These are phyloP conservation scores for Suillus weaverae DNA, from an alignment of 768 basidiomycete genomes.

Conservation along the genomic window DNA sequence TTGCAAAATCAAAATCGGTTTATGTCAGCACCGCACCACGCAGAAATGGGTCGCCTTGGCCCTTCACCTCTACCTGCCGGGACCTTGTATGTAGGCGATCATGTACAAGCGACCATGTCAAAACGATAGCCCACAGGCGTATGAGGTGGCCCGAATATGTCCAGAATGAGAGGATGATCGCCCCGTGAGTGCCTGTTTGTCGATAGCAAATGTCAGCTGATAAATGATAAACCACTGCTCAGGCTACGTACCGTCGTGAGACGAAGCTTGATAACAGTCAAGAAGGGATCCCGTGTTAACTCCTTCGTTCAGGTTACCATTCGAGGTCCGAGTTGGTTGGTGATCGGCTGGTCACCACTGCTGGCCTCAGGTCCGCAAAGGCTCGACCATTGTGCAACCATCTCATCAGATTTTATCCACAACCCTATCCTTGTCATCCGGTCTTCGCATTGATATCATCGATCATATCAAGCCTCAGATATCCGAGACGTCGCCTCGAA, in stretches of 20 bases:
- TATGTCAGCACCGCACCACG: neutral
- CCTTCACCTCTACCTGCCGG: too few species aligned
- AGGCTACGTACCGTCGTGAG: neutral
- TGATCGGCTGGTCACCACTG: neutral
- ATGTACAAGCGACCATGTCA: neutral
- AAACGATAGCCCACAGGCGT: neutral
- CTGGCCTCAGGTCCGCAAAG: neutral
- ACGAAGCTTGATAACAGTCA: neutral
- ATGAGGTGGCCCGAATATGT: neutral
- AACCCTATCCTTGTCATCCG: neutral
- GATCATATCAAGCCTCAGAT: neutral
- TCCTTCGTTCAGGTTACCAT: neutral
- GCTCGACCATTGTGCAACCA: neutral
- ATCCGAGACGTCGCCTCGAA: neutral
- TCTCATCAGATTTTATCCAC: neutral
- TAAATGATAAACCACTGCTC: neutral
- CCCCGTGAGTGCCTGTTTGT: neutral
- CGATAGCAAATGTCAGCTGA: neutral
- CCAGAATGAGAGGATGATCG: neutral
- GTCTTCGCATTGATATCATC: neutral
- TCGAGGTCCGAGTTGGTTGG: neutral
- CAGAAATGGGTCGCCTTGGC: too few species aligned
- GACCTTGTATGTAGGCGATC: too few species aligned
- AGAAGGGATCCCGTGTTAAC: neutral
- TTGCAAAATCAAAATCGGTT: neutral